phyloP scores from a whole-genome alignment of 345 rosid genomes.

The Odontarrhena argentea region DNA sequence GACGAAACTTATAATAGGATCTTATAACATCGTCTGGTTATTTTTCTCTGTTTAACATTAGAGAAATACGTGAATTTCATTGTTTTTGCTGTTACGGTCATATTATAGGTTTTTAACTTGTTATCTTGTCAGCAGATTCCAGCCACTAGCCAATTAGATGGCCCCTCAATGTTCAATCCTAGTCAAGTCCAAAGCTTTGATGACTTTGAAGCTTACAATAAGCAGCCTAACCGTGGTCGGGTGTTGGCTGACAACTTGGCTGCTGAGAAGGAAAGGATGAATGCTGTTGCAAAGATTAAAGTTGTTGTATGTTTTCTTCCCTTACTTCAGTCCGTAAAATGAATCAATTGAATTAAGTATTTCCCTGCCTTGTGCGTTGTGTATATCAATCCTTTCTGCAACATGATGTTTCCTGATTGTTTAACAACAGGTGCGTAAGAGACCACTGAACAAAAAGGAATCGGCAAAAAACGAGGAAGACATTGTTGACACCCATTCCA shows the following conservation, averaged over 20 bases:
- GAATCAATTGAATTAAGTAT: constrained; percentile 7
- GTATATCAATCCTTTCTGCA: not conserved
- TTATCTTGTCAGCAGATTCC: constrained; percentile 57
- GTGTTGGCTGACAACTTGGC: constrained; percentile 75
- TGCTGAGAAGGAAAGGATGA: constrained; percentile 77
- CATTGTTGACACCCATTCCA: constrained; percentile 74
- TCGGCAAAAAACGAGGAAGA: constrained; percentile 92
- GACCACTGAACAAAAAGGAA: constrained; percentile 97
- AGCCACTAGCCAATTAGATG: constrained; percentile 58
- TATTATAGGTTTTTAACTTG: constrained; percentile 21
- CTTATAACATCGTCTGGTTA: constrained; percentile 5
- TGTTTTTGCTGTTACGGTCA: not conserved
- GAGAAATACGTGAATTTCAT: constrained; percentile 6
- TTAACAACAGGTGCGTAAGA: constrained; percentile 83
- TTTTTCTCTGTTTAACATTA: constrained; percentile 18
- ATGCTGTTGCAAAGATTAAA: constrained; percentile 97
- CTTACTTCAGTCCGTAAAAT: not conserved
- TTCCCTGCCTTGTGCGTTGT: constrained; percentile 2
- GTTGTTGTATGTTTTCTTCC: constrained; percentile 76
- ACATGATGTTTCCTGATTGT: constrained; percentile 24
- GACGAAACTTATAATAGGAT: not conserved
- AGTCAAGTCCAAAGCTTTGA: constrained; percentile 79
- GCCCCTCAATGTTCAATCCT: constrained; percentile 62
- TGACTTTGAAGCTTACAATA: constrained; percentile 72
- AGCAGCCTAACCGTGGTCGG: constrained; percentile 69